Evolutionary conservation across 225 moss, liverwort and hornwort species (phyloP), one percentile per base, ranked within the genome.

Genomic region (Sphagnum contortum): DNA sequence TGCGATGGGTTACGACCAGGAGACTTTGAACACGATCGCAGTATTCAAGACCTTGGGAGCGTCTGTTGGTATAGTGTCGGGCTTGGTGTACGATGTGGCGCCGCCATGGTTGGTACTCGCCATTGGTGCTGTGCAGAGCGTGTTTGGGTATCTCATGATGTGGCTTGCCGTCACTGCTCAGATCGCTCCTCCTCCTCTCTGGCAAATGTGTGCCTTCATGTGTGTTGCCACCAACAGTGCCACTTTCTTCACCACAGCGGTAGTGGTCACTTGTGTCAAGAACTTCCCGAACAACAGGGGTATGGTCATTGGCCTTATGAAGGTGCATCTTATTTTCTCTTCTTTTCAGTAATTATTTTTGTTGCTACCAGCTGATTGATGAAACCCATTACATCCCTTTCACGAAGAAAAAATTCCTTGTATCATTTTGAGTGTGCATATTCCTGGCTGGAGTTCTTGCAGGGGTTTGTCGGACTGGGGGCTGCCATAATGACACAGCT

Each of bases 231-330:
- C 79, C 44, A 91, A 91, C 58, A 72, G 79, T 13, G 69, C 80
- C 48, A 74, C 85, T 0, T 83, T 73, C 57, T 81, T 87, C 81
- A 91, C 73, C 72, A 87, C 90, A 12, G 81, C 83, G 9, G 78
- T 74, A 10, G 83, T 91, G 11, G 90, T 91, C 59, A 91, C 85
- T 44, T 85, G 85, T 13, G 90, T 91, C 57, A 75, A 85, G 61
- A 83, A 68, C 62, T 91, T 91, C 55, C 85, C 88, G 29, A 75
- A 67, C 44, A 81, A 77, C 54, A 75, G 90, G 66, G 90, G 90
- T 45, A 57, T 74, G 8, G 79, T 91, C 62, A 85, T 91, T 54
- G 88, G 90, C 12, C 67, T 91, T 55, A 62, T 85, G 48, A 91
- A 91, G 83, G 83, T 83, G 52, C 29, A 29, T 29, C 29, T 29